Conservation (phyloP, 2,329 filamentous ascomycete genomes). For the Acephala macrosclerotiorum region DNA sequence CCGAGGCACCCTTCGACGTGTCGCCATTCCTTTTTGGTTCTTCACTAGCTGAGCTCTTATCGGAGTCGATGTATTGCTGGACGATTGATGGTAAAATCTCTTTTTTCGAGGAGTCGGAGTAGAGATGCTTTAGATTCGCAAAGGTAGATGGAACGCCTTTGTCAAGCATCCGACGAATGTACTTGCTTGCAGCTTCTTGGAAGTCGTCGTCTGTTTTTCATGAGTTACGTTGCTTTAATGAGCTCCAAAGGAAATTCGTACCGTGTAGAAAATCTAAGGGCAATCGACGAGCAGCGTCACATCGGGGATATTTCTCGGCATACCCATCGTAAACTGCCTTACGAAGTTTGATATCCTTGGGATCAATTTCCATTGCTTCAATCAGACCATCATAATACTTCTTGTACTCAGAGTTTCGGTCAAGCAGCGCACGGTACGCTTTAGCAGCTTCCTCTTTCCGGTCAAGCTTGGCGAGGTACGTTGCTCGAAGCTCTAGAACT, state of each 20-base stretch:
- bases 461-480: constrained; percentile 81
- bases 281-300: constrained; percentile 84
- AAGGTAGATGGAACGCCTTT: constrained; percentile 97
- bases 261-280: constrained; percentile 88
- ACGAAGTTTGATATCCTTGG: constrained; percentile 66
- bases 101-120: constrained; percentile 79
- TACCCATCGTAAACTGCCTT: constrained; percentile 84
- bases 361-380: constrained; percentile 68
- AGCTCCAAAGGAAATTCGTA: constrained; percentile 44
- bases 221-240: constrained; percentile 25
- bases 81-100: constrained; percentile 78
- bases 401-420: constrained; percentile 87
- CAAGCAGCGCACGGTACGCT: constrained; percentile 81
- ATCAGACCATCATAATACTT: constrained; percentile 85
- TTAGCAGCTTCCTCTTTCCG: constrained; percentile 81
- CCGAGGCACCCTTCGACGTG: constrained; percentile 71
- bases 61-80: constrained; percentile 76
- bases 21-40: constrained; percentile 54
- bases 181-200: constrained; percentile 76
- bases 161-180: constrained; percentile 84
- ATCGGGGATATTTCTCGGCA: constrained; percentile 79
- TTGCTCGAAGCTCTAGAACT: constrained; percentile 84
- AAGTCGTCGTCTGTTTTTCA: constrained; percentile 74
- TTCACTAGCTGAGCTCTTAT: constrained; percentile 51
- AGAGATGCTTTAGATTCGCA: constrained; percentile 94